Evolutionary conservation across 768 basidiomycete species (phyloP).

Genomic region (Amanita phalloides): DNA sequence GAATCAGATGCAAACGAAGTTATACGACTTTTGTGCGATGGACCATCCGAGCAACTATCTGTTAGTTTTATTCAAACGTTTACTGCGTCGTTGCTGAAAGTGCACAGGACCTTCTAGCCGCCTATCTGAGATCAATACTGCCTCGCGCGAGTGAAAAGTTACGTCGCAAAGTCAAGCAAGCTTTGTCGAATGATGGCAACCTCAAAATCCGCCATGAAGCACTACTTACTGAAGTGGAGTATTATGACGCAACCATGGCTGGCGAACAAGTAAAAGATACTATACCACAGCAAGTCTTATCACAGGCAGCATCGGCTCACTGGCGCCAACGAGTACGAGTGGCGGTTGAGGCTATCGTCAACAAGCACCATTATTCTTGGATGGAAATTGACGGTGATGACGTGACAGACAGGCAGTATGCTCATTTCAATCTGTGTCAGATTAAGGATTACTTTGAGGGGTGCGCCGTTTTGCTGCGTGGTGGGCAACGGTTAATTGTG

Average conservation of each 20-base stretch:
- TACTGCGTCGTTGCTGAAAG: conserved; percentile 3
- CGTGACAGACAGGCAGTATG: conserved; percentile 29
- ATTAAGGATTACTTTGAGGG: conserved; percentile 32
- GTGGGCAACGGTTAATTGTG: not conserved
- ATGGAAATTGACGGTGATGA: conserved; percentile 38
- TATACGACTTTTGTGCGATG: not conserved
- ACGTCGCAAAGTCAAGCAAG: conserved; percentile 12
- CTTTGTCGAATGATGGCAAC: conserved; percentile 9
- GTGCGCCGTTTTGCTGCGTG: conserved; percentile 13
- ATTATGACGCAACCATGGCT: not conserved
- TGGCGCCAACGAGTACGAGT: conserved; percentile 25
- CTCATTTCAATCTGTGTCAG: conserved; percentile 32
- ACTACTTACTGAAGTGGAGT: conserved; percentile 9
- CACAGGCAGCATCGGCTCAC: not conserved
- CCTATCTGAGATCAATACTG: conserved; percentile 17
- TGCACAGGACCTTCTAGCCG: conserved; percentile 16
- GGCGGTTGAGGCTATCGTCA: conserved; percentile 27
- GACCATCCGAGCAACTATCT: conserved; percentile 8
- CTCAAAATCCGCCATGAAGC: conserved; percentile 11
- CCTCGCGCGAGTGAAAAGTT: conserved; percentile 13
- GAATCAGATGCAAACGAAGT: conserved; percentile 1
- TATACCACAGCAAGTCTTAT: not conserved
- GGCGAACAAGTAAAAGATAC: not conserved
- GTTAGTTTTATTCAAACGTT: conserved; percentile 4
- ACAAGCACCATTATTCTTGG: conserved; percentile 39